Percentiles rank a stretch among this genome's conserved stretches.
These are phyloP conservation scores for Neonectria hederae DNA, from an alignment of 2,329 filamentous ascomycete species.

Conservation along the genomic window DNA sequence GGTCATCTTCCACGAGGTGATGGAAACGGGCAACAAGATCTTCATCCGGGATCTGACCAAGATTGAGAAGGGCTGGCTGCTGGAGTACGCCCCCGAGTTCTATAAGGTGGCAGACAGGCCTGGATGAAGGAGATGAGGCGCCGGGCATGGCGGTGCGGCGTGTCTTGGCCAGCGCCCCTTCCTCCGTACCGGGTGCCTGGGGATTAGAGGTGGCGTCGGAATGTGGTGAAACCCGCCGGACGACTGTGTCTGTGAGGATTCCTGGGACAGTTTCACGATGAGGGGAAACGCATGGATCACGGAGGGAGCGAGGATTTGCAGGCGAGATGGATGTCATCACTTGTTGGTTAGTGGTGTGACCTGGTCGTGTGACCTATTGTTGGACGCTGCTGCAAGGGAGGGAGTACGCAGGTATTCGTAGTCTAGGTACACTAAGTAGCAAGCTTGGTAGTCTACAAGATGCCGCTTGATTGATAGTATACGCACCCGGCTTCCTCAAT, in stretches of 20 bases:
- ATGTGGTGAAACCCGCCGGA: slow-evolving; percentile 35
- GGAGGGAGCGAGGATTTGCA: slow-evolving; percentile 25
- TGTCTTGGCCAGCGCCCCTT: slow-evolving; percentile 8
- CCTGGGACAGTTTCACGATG: slow-evolving; percentile 34
- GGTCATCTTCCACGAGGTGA: slow-evolving; percentile 94
- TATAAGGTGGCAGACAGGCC: slow-evolving; percentile 67
- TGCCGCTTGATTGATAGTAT: background rate
- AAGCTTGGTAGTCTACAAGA: background rate
- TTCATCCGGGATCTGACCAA: slow-evolving; percentile 94
- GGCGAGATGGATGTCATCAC: slow-evolving; percentile 9
- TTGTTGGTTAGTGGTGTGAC: slow-evolving; percentile 29
- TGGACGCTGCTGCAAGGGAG: slow-evolving; percentile 4
- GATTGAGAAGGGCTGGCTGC: slow-evolving; percentile 90
- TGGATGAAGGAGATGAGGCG: slow-evolving; percentile 29
- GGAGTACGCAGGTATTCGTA: slow-evolving; percentile 1
- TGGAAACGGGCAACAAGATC: slow-evolving; percentile 88
- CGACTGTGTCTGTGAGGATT: slow-evolving; percentile 20
- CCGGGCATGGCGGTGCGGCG: slow-evolving; percentile 5
- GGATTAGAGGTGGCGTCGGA: slow-evolving; percentile 19
- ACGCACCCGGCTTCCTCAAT: slow-evolving; percentile 2
- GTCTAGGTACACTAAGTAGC: background rate
- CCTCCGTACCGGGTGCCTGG: background rate
- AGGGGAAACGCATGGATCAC: slow-evolving; percentile 24
- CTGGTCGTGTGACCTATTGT: slow-evolving; percentile 7
- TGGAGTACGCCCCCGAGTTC: slow-evolving; percentile 87